Conservation (phyloP, 1,284 basidiomycete genomes). For the Rhodofomes roseus region DNA sequence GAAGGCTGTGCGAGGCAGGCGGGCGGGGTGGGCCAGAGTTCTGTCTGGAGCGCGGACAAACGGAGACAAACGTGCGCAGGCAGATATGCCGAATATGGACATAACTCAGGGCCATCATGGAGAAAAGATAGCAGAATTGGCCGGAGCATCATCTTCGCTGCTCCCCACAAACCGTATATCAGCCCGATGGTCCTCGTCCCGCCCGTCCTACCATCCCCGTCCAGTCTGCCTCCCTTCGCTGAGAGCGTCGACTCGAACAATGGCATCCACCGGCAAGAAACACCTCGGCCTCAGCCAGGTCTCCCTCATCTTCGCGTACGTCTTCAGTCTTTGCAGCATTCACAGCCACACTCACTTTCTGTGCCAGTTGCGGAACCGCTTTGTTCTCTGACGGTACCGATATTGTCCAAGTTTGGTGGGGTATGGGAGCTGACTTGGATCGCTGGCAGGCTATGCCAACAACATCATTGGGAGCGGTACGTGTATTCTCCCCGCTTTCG, state of each 20-base stretch:
- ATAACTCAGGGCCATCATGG: conserved; percentile 5
- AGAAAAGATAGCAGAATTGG: conserved; percentile 1
- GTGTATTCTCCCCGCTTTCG: conserved; percentile 23
- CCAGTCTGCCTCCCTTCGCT: conserved; percentile 15
- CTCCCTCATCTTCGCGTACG: conserved; percentile 78
- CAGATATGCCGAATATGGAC: not conserved
- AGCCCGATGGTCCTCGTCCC: not conserved
- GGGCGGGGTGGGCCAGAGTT: not conserved
- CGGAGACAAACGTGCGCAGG: conserved; percentile 4
- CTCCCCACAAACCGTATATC: not conserved
- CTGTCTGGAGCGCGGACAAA: not conserved
- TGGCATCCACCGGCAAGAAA: conserved; percentile 14
- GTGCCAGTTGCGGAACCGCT: conserved; percentile 72
- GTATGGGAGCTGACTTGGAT: conserved; percentile 2
- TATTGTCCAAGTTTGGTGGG: not conserved
- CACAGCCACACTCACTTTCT: not conserved
- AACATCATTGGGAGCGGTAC: conserved; percentile 71
- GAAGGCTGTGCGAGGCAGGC: not conserved
- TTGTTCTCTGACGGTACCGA: conserved; percentile 81
- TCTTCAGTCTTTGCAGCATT: conserved; percentile 12
- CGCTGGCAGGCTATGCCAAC: conserved; percentile 70
- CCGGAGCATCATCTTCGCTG: conserved; percentile 3
- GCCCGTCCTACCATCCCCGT: not conserved
- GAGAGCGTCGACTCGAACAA: conserved; percentile 15
- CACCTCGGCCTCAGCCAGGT: conserved; percentile 42